Evolutionary conservation across 768 basidiomycete species (phyloP).

Genomic region (Leccinum broughii): DNA sequence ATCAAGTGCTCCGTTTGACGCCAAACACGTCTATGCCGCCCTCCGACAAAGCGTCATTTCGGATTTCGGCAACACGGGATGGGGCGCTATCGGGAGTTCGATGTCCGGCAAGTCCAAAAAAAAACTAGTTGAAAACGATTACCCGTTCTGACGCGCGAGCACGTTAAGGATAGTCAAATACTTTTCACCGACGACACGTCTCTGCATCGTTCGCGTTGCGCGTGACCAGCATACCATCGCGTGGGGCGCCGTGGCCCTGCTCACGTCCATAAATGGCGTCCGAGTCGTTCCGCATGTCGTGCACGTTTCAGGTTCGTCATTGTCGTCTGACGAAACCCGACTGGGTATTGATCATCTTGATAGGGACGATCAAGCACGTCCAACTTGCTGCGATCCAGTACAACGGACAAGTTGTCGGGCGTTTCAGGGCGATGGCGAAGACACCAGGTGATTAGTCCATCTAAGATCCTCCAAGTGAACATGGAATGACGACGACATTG

Average conservation of each 20-base stretch:
- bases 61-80: slow-evolving; percentile 84
- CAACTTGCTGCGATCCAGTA: slow-evolving; percentile 77
- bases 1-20: slow-evolving; percentile 31
- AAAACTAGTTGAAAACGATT: not conserved
- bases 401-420: slow-evolving; percentile 69
- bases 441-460: slow-evolving; percentile 44
- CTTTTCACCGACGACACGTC: slow-evolving; percentile 77
- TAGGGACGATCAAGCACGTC: slow-evolving; percentile 86
- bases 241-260: slow-evolving; percentile 75
- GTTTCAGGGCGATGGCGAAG: slow-evolving; percentile 56
- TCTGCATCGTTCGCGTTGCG: slow-evolving; percentile 85
- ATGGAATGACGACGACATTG: not conserved
- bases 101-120: slow-evolving; percentile 54
- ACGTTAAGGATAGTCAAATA: slow-evolving; percentile 71
- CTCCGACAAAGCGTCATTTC: slow-evolving; percentile 65
- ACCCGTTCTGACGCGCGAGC: not conserved
- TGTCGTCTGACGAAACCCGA: not conserved
- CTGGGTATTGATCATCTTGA: not conserved
- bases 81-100: slow-evolving; percentile 76
- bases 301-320: slow-evolving; percentile 69
- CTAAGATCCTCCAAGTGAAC: not conserved
- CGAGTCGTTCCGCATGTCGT: slow-evolving; percentile 49
- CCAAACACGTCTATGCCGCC: slow-evolving; percentile 68
- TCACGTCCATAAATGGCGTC: slow-evolving; percentile 27
- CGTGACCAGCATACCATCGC: slow-evolving; percentile 78